Percentiles rank a stretch among this genome's conserved stretches.
Conservation (phyloP, 1,284 basidiomycete genomes). For the Ganoderma sp. region DNA sequence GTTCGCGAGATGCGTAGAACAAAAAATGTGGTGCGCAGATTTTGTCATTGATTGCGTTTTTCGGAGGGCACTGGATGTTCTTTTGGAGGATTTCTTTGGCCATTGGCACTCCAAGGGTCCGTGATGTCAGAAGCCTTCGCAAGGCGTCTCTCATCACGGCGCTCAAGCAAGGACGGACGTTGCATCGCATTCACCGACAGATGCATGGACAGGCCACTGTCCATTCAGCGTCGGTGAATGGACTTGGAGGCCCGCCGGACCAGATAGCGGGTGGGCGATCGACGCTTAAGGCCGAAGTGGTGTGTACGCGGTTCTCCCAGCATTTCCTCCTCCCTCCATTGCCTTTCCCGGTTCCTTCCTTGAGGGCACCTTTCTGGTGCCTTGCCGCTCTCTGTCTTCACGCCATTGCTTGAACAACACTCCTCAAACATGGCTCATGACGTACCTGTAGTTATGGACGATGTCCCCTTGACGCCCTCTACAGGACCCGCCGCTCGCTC, state of each 20-base stretch:
- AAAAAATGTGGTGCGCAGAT: not conserved
- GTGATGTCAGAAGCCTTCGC: not conserved
- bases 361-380: not conserved
- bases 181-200: not conserved
- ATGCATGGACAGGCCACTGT: not conserved
- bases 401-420: not conserved
- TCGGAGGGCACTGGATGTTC: not conserved
- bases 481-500: not conserved
- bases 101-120: not conserved
- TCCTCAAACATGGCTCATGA: slow-evolving; percentile 1
- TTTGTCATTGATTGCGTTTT: not conserved
- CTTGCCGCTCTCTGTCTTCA: not conserved
- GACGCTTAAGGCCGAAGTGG: not conserved
- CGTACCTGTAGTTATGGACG: not conserved
- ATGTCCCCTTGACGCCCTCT: not conserved
- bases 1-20: not conserved
- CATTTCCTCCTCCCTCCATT: not conserved
- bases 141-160: not conserved
- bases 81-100: not conserved
- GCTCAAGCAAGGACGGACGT: not conserved
- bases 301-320: not conserved
- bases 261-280: not conserved
- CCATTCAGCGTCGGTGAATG: not conserved
- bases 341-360: not conserved
- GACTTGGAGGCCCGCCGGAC: not conserved